Conservation (phyloP, 2,329 filamentous ascomycete genomes). For the Botrytis medusae region DNA sequence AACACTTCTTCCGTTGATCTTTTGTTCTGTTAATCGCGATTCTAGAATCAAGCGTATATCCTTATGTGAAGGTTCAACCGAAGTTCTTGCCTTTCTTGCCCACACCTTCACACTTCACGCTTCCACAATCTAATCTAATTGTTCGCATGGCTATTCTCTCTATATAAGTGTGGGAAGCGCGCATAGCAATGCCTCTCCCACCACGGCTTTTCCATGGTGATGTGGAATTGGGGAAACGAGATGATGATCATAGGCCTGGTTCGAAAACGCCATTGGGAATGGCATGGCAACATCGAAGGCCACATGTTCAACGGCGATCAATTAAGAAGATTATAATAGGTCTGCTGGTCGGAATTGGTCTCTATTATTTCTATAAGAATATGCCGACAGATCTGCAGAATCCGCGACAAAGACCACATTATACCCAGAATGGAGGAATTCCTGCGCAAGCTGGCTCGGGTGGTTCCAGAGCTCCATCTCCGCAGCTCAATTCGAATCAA, state of each 20-base stretch:
- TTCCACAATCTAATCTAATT: background rate
- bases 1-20: background rate
- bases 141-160: conserved; percentile 31
- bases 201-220: conserved; percentile 51
- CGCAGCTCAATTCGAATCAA: background rate
- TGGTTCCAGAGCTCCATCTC: conserved; percentile 21
- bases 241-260: conserved; percentile 57
- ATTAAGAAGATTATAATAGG: conserved; percentile 53
- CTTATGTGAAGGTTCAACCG: background rate
- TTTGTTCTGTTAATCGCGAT: background rate
- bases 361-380: conserved; percentile 66
- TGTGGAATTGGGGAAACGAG: conserved; percentile 64
- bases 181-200: conserved; percentile 42
- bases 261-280: conserved; percentile 36
- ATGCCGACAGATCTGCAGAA: conserved; percentile 53
- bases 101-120: background rate
- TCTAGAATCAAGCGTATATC: background rate
- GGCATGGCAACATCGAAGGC: conserved; percentile 40
- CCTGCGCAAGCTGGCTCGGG: conserved; percentile 5
- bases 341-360: conserved; percentile 47
- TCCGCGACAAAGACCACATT: conserved; percentile 41
- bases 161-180: conserved; percentile 30
- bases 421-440: conserved; percentile 33
- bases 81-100: background rate
- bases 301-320: conserved; percentile 48